Evolutionary conservation across 495 filamentous ascomycete genomes (phyloP), one percentile per base, ranked within the genome.

Genomic region (Penicillium daleae): DNA sequence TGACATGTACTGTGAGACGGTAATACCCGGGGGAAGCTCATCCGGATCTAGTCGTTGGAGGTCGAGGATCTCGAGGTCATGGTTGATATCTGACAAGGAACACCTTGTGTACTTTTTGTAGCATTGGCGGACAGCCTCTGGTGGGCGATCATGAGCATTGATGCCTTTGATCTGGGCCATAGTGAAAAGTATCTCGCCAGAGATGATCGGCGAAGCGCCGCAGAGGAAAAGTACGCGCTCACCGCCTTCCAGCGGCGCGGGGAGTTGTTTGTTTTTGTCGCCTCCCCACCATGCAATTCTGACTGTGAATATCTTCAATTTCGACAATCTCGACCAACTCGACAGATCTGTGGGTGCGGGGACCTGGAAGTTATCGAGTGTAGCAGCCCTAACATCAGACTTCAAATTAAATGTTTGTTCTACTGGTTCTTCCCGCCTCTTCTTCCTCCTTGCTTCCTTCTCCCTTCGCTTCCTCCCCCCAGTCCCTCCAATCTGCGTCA

Each of bases 91-190:
- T 6, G 70, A 57, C 12, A 76, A 56, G 1, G 71, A 66, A 58
- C 81, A 74, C 32, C 76, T 82, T 29, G 83, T 82, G 57, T 86
- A 89, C 52, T 77, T 79, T 72, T 93, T 96, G 78, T 87, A 93
- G 48, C 85, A 71, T 40, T 77, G 74, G 42, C 83, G 82, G 49
- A 96, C 75, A 22, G 76, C 70, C 37, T 89, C 84, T 13, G 91
- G 90, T 21, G 91, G 89, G 56, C 82, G 83, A 72, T 89, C 84
- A 68, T 90, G 84, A 31, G 91, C 85, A 71, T 92, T 87, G 10
- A 92, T 77, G 6, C 79, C 81, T 66, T 71, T 74, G 50, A 80
- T 78, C 21, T 72, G 74, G 22, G 75, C 74, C 78, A 80, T 80
- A 26, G 40, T 29, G 40, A 63, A n/a, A 55, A 48, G 13, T 51